Conservation (phyloP, 1,284 basidiomycete species). For the Sanghuangporus weigelae region DNA sequence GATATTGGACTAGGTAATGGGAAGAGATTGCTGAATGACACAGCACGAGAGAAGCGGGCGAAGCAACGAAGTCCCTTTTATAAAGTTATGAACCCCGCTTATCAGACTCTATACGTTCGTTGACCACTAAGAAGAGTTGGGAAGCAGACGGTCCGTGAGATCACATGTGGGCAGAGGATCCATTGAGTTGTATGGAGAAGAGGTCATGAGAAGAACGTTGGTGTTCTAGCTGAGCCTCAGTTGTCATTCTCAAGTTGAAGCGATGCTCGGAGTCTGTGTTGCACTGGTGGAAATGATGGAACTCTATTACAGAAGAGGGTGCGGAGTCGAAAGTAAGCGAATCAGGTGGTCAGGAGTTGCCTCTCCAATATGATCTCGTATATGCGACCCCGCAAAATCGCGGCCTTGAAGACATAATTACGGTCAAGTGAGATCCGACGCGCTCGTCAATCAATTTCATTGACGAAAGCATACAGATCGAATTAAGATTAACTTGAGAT, state of each 20-base stretch:
- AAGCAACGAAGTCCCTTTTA: background rate
- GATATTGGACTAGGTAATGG: background rate
- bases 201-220: slow-evolving; percentile 10
- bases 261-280: slow-evolving; percentile 5
- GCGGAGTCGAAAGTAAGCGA: background rate
- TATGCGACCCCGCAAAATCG: background rate
- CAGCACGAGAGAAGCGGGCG: background rate
- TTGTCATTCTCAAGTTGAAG: background rate
- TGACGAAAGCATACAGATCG: background rate
- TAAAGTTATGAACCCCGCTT: background rate
- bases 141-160: slow-evolving; percentile 5
- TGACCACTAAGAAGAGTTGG: background rate
- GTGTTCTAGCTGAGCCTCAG: background rate
- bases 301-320: background rate
- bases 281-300: background rate
- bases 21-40: background rate
- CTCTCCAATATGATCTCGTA: background rate
- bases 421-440: background rate
- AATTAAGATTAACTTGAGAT: background rate
- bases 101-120: slow-evolving; percentile 1
- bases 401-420: background rate
- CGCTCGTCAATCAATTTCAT: background rate
- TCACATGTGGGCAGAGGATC: slow-evolving; percentile 10
- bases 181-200: slow-evolving; percentile 2
- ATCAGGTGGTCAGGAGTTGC: slow-evolving; percentile 4